These are phyloP conservation scores for Luffa aegyptiaca DNA, from an alignment of 306 rosid species.

Conservation along the genomic window DNA sequence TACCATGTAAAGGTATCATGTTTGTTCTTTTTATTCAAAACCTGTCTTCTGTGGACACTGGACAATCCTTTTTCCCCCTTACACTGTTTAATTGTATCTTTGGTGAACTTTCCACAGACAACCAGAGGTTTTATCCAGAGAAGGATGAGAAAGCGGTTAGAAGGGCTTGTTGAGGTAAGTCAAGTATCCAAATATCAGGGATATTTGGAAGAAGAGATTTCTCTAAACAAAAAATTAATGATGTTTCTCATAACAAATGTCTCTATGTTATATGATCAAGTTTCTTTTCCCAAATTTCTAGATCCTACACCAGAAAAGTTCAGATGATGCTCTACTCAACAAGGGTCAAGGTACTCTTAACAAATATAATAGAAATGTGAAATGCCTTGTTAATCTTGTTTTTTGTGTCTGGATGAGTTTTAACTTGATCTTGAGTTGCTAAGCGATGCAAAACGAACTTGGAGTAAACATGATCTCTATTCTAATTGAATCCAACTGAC, in stretches of 20 bases:
- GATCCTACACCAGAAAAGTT: slow-evolving; percentile 42
- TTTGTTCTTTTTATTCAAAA: not conserved
- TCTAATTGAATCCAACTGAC: not conserved
- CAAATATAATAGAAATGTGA: not conserved
- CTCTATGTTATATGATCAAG: not conserved
- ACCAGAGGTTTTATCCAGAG: slow-evolving; percentile 75
- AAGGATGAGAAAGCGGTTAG: slow-evolving; percentile 73
- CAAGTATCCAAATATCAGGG: not conserved
- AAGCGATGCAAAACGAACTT: not conserved
- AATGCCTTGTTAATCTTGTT: not conserved
- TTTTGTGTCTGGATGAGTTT: not conserved
- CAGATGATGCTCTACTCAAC: slow-evolving; percentile 20
- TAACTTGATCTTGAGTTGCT: not conserved
- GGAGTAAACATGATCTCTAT: not conserved
- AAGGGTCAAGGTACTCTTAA: slow-evolving; percentile 36
- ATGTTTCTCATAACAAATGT: not conserved
- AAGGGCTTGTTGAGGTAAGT: slow-evolving; percentile 47
- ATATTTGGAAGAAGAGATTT: not conserved
- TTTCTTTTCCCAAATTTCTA: slow-evolving; percentile 21
- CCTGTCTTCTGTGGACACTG: not conserved
- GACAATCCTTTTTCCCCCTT: not conserved
- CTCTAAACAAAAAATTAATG: not conserved
- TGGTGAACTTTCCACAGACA: slow-evolving; percentile 28
- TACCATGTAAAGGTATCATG: slow-evolving; percentile 66
- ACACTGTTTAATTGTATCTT: not conserved